Percentiles rank a stretch among this genome's conserved stretches.
These are phyloP conservation scores for Cyclanthera cordifolia DNA, from an alignment of 306 rosid genomes.

Conservation along the genomic window DNA sequence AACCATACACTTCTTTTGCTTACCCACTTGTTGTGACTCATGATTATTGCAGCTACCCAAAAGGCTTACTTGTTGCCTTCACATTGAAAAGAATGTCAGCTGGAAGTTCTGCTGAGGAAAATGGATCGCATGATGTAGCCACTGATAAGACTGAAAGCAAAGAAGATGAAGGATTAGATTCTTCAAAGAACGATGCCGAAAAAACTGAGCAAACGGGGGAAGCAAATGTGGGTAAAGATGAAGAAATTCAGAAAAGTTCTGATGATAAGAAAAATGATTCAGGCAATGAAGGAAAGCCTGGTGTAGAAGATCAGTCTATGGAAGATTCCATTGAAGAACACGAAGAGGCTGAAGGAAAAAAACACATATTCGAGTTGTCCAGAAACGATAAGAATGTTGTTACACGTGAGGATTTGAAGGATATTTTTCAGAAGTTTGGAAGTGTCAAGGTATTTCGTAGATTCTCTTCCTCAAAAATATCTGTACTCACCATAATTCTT, in stretches of 20 bases:
- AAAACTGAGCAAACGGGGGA: conserved; percentile 9
- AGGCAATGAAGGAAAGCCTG: conserved; percentile 33
- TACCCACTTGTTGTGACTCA: conserved; percentile 11
- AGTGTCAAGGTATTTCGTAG: conserved; percentile 45
- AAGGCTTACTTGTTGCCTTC: conserved; percentile 72
- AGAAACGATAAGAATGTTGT: conserved; percentile 65
- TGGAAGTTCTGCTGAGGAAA: conserved; percentile 28
- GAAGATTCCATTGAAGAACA: conserved; percentile 23
- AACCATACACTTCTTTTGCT: background rate
- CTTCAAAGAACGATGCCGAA: conserved; percentile 19
- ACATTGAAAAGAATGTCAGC: conserved; percentile 35
- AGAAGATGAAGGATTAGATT: conserved; percentile 21
- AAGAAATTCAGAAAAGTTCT: conserved; percentile 23
- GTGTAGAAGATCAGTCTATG: conserved; percentile 25
- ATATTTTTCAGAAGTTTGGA: conserved; percentile 58
- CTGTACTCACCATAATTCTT: background rate
- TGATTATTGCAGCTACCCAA: conserved; percentile 60
- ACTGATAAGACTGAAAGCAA: conserved; percentile 15
- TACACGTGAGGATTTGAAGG: conserved; percentile 75
- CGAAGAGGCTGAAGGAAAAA: conserved; percentile 28
- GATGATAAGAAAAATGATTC: conserved; percentile 20
- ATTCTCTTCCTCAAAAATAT: conserved; percentile 2
- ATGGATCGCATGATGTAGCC: conserved; percentile 25
- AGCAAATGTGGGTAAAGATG: conserved; percentile 19
- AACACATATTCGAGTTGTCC: conserved; percentile 29